Evolutionary conservation across 2,329 filamentous ascomycete genomes (phyloP).

Genomic region (Phaeophleospora eucalypticola): DNA sequence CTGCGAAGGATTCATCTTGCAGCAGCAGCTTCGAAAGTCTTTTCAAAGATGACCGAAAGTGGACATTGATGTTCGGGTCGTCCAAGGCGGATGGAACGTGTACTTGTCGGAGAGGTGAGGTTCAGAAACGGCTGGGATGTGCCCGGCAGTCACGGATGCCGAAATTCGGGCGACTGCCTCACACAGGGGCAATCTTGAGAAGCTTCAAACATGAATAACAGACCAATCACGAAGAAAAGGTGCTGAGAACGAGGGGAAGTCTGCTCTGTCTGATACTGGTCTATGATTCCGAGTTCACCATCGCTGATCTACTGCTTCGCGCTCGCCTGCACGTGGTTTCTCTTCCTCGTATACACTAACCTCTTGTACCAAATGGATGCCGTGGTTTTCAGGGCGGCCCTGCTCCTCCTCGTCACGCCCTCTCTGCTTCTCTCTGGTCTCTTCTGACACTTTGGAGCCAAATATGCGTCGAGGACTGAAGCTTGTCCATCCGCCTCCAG

Average conservation of each 20-base stretch:
- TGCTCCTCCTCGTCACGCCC: neutral
- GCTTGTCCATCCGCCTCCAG: neutral
- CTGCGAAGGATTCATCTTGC: too few relatives aligned
- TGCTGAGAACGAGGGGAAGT: too few relatives aligned
- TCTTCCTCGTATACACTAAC: conserved; percentile 1
- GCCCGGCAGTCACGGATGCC: too few relatives aligned
- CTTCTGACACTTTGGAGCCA: neutral
- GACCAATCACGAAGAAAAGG: too few relatives aligned
- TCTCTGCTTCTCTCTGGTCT: neutral
- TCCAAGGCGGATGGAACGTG: too few relatives aligned
- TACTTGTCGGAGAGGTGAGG: too few relatives aligned
- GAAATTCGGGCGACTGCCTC: neutral
- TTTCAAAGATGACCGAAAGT: too few relatives aligned
- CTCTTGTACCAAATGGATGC: conserved; percentile 1
- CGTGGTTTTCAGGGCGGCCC: neutral
- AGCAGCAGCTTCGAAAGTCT: too few relatives aligned
- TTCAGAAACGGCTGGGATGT: too few relatives aligned
- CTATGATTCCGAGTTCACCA: too few relatives aligned
- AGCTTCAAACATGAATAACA: neutral
- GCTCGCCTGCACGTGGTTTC: neutral
- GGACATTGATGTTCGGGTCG: too few relatives aligned
- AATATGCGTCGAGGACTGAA: neutral
- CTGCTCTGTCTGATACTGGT: too few relatives aligned
- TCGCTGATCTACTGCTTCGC: neutral
- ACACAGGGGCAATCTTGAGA: neutral